A percentile compares a stretch with the other conserved stretches of the same genome.
These are phyloP conservation scores for Senecio squalidus DNA, from an alignment of 140 eudicot genomes.

Conservation along the genomic window DNA sequence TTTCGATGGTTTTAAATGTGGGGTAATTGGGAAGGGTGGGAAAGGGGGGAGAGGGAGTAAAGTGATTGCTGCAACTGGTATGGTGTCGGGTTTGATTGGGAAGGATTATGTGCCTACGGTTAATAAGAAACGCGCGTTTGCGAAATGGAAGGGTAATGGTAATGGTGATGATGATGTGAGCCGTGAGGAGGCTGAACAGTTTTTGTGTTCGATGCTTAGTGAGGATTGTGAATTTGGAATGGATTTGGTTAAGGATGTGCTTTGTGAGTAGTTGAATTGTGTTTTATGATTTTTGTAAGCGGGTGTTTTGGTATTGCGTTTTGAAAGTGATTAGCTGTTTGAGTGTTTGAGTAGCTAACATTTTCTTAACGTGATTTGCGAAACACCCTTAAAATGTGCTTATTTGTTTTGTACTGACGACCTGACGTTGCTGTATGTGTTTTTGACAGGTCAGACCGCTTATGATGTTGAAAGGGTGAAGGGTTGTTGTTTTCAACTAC, in stretches of 20 bases:
- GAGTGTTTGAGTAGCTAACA: no score
- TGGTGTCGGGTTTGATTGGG: conserved; percentile 59
- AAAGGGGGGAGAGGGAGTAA: conserved; percentile 39
- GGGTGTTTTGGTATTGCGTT: no score
- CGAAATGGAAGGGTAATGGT: conserved; percentile 23
- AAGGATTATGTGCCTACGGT: conserved; percentile 65
- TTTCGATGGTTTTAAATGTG: conserved; percentile 12
- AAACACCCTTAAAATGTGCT: background rate
- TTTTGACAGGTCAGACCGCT: conserved; percentile 75
- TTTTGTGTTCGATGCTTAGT: conserved; percentile 83
- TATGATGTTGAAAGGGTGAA: conserved; percentile 82
- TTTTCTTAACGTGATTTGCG: no score
- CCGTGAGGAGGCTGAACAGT: conserved; percentile 75
- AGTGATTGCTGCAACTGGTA: conserved; percentile 78
- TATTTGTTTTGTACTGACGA: no score
- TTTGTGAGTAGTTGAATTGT: conserved; percentile 46
- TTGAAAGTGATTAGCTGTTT: no score
- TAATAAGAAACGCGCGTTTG: conserved; percentile 31
- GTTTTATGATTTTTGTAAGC: background rate
- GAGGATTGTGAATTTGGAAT: conserved; percentile 64
- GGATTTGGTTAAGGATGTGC: conserved; percentile 84
- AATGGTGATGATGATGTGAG: no score
- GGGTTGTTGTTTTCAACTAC: background rate
- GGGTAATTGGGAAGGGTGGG: conserved; percentile 16
- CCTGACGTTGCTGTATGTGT: conserved; percentile 7